Base-by-base conservation (phyloP, 139 green algal species). In the Chlorella vulgaris region DNA sequence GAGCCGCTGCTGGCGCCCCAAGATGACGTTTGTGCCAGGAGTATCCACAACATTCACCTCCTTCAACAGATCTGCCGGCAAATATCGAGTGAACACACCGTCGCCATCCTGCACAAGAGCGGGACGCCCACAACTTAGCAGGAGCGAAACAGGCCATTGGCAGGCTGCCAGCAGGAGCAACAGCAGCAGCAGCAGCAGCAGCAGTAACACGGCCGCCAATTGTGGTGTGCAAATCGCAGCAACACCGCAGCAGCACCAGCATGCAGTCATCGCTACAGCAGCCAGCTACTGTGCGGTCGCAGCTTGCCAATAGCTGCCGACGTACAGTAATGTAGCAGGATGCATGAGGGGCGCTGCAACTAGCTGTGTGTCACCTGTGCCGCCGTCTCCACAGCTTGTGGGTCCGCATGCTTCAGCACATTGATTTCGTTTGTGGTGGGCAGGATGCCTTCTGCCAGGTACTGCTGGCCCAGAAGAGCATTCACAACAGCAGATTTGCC, bases 361-460 rank as follows among this genome's bases (percentile, higher is more conserved):
- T n/a, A n/a, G n/a, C n/a, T 74, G 3, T 10, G 26, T 10, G 63
- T 28, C 62, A 68, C 83, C 76, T 83, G 71, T 33, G 80, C 78
- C 77, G 83, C 76, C 4, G 90, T 33, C 65, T 83, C 47, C 19
- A 82, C 82, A 2, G 63, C 35, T 4, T 78, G 69, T 2, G 65
- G n/a, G 61, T 91, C 88, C 38, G 77, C 79, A 61, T 47, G 95
- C 78, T 91, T 93, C 50, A 99, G 87, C n/a, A 98, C 87, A 22
- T 84, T 94, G 82, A 99, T 98, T 84, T 99, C 97, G 82, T 99
- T 99, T 51, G 97, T 99, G 75, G 97, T 99, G 43, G 97, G 97
- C 82, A 99, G 88, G 63, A 98, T 95, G 62, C 97, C 97, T 67
- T 98, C 93, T 0, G 90, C 89, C 33, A 99, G 86, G 78, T 95